Conservation (phyloP, 2,329 filamentous ascomycete genomes). For the Trichoderma endophyticum region DNA sequence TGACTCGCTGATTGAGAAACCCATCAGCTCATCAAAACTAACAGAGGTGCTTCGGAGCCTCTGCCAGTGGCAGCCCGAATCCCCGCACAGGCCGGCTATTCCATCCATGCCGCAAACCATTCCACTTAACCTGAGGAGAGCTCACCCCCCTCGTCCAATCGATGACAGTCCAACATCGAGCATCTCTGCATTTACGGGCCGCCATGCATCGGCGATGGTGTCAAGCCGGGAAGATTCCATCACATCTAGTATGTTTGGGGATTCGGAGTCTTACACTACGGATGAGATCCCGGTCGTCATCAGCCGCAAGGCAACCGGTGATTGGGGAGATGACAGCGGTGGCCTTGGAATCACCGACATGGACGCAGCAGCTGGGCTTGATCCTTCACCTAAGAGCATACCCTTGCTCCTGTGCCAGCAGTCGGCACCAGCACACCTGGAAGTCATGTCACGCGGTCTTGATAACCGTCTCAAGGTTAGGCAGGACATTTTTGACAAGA, state of each 20-base stretch:
- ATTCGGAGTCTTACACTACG: constrained; percentile 72
- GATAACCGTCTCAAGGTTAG: constrained; percentile 71
- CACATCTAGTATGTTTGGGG: constrained; percentile 81
- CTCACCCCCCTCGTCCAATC: constrained; percentile 46
- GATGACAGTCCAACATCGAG: constrained; percentile 84
- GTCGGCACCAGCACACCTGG: constrained; percentile 63
- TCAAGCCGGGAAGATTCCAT: constrained; percentile 88
- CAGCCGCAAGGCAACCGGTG: constrained; percentile 68
- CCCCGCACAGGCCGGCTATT: constrained; percentile 43
- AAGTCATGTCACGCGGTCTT: constrained; percentile 57
- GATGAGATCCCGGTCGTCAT: constrained; percentile 78
- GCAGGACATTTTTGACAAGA: constrained; percentile 71
- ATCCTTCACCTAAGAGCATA: constrained; percentile 41
- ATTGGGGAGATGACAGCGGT: constrained; percentile 75
- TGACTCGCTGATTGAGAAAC: constrained; percentile 92
- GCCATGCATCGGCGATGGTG: constrained; percentile 71
- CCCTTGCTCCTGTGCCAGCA: constrained; percentile 57
- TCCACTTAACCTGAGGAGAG: constrained; percentile 63
- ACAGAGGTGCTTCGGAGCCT: constrained; percentile 82
- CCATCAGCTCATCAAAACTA: constrained; percentile 87
- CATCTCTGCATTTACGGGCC: constrained; percentile 66
- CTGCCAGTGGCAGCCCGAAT: constrained; percentile 88
- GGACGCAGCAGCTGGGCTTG: constrained; percentile 37
- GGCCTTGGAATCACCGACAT: constrained; percentile 76
- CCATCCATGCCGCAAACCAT: constrained; percentile 55